These are phyloP conservation scores for Russula brevipes DNA, from an alignment of 768 basidiomycete genomes.

Conservation along the genomic window DNA sequence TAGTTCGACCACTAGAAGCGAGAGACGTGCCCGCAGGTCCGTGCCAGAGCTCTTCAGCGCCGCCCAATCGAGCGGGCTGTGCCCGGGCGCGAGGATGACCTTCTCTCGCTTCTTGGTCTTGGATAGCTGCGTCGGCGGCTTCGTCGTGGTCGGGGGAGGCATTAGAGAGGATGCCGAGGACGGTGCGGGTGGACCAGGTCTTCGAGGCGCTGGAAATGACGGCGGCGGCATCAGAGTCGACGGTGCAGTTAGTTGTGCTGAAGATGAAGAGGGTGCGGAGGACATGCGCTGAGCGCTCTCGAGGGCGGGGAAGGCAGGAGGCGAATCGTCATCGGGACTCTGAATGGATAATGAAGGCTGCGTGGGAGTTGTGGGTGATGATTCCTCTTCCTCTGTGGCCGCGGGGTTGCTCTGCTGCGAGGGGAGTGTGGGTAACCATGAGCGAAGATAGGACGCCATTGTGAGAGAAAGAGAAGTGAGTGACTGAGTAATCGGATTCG, in stretches of 20 bases:
- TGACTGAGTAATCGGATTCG: neutral
- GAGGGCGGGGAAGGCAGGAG: conserved; percentile 70
- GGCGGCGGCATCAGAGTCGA: conserved; percentile 34
- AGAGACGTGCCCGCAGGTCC: conserved; percentile 62
- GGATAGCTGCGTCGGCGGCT: conserved; percentile 44
- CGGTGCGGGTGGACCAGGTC: conserved; percentile 26
- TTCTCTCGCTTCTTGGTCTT: conserved; percentile 60
- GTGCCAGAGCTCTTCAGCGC: conserved; percentile 73
- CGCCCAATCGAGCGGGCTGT: conserved; percentile 93
- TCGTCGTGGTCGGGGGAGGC: conserved; percentile 59
- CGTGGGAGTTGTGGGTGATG: conserved; percentile 38
- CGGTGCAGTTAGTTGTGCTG: neutral
- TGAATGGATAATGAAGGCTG: conserved; percentile 37
- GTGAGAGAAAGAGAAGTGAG: neutral
- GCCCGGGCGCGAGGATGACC: conserved; percentile 87
- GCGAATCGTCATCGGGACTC: conserved; percentile 47
- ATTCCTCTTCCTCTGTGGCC: conserved; percentile 27
- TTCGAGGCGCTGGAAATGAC: conserved; percentile 35
- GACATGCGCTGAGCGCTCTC: conserved; percentile 64
- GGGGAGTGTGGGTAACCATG: conserved; percentile 19
- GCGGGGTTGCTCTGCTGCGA: conserved; percentile 22
- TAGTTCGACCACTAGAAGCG: neutral
- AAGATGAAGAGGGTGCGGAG: conserved; percentile 28
- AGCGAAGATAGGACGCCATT: conserved; percentile 23
- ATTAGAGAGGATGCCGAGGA: conserved; percentile 41